Base-by-base conservation (phyloP, 1,284 basidiomycete species). In the Phellinidium pouzarii region DNA sequence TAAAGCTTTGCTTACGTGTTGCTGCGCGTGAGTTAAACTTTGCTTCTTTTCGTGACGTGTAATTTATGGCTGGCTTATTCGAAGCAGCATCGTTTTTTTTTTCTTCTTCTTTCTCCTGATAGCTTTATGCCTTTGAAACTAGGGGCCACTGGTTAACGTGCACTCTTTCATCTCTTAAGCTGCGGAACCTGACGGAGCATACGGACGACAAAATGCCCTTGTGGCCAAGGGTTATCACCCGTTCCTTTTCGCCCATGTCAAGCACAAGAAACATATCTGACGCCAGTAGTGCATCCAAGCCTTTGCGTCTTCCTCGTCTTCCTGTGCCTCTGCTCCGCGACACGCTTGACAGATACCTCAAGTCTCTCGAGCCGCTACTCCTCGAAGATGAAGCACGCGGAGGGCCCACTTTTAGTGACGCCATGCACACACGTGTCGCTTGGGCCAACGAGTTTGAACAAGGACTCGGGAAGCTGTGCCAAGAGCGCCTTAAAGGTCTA, bases 321-420 rank as follows among this genome's bases (percentile, higher is more conserved):
- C 94, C 94, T 2, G 78, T 97, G 1, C 94, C 94, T 14, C 76
- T 82, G 51, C 75, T 98, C 1, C 77, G 80, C 42, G 76, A 82
- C 64, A 91, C 91, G 0, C 72, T 97, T 29, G 78, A 88, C 58
- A 78, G 78, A 48, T 98, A 97, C 64, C 68, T 96, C 25, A 78
- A 79, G 55, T 89, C 88, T 19, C 68, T 98, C 2, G 77, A 84
- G 55, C 94, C 95, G 0, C 73, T 97, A 51, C 68, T 94, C 14
- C 76, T 82, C 52, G 83, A 93, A 62, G 84, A 86, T 59, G 89
- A 88, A 57, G 69, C 72, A 50, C 75, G 74, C 37, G 80, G 78
- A 6, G 77, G 79, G 0, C 63, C 71, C 1, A 68, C 78, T 2
- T 84, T 82, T 57, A 64, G 76, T 17, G 67, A 74, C 8, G 82